Base-by-base conservation (phyloP, 108 stramenopile species). In the Epipyxis sp. region DNA sequence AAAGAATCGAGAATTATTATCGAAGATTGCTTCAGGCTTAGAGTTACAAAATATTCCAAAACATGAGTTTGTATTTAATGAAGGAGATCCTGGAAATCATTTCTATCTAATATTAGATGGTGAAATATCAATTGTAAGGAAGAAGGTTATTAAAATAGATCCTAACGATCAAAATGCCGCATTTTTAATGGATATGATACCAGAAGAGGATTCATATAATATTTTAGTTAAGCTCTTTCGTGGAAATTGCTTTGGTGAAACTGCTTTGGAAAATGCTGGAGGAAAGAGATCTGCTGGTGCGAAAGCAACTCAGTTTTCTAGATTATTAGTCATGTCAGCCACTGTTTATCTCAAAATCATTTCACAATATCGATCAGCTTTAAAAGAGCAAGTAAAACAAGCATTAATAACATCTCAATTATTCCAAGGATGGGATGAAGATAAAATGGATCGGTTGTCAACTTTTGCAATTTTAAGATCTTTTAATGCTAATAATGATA, bases 41-140 rank as follows among this genome's bases (percentile, higher is more conserved):
- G 27, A 74, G 34, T 37, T 74, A 32, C 27, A 10, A 29, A 74
- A 39, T 10, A 43, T 27, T 42, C 6, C 40, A 6, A 74, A 74
- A 37, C 10, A 39, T 32, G 71, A 37, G n/a, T 10, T 29, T 37
- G 34, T 74, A 13, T 74, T 74, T 32, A 54, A 37, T 37, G 71
- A 74, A 32, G 71, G 71, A 27, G 71, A 74, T 32, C 27, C 50
- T 27, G 71, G 71, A 10, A 27, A 74, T 32, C 44, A 57, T 42
- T 74, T 74, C 50, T 74, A 34, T 32, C 40, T 74, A 13, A 46
- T 74, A 16, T 34, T 57, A 29, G 71, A 74, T 37, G 71, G 71
- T 27, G 71, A 74, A 37, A 42, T 74, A 16, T 27, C 71, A 10
- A 74, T 74, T 37, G 34, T 37, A 16, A 6, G 42, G 13, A 20